Base-by-base conservation (phyloP, 805 yeast genomes). In the Nakazawaea ishiwadae region DNA sequence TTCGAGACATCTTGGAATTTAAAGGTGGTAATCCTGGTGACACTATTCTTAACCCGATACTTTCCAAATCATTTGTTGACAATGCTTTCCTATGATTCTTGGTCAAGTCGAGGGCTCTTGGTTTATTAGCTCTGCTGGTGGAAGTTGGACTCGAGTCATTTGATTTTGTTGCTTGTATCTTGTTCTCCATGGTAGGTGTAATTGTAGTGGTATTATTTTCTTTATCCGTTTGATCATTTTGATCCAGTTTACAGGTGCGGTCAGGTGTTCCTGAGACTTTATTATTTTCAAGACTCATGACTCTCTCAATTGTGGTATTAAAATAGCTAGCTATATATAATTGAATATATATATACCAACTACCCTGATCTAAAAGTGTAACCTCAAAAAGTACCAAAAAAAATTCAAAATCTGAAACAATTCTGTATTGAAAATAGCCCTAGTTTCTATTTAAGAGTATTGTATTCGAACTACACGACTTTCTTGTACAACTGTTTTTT, bases 21-120 rank as follows among this genome's bases (percentile, higher is more conserved):
- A 35, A 35, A 12, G 35, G 29, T 10, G 38, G 43, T 33, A 34
- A 29, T 14, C 43, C 33, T 11, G 37, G 42, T 9, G 31, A 26
- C 2, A 35, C 30, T 19, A 35, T 35, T 12, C n/a, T 19, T n/a
- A 35, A 23, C 6, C 18, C 23, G 15, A 19, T 27, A 8, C 15
- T 33, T 16, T 33, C 37, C 28, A 18, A 21, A n/a, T 18, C 19
- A 14, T 19, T 21, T n/a, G 27, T n/a, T 19, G 37, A 19, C n/a
- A 20, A 21, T 11, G n/a, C n/a, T 9, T 12, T n/a, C 10, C n/a
- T 28, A n/a, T 12, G 7, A 8, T 19, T 23, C 17, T 9, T 9
- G 15, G 10, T 28, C 16, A 28, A 28, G 16, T 28, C 31, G 4
- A 28, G 5, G 9, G 8, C 8, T 8, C n/a, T 28, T 28, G 31